Base-by-base conservation (phyloP, 2,329 filamentous ascomycete species). In the Madurella fahalii region DNA sequence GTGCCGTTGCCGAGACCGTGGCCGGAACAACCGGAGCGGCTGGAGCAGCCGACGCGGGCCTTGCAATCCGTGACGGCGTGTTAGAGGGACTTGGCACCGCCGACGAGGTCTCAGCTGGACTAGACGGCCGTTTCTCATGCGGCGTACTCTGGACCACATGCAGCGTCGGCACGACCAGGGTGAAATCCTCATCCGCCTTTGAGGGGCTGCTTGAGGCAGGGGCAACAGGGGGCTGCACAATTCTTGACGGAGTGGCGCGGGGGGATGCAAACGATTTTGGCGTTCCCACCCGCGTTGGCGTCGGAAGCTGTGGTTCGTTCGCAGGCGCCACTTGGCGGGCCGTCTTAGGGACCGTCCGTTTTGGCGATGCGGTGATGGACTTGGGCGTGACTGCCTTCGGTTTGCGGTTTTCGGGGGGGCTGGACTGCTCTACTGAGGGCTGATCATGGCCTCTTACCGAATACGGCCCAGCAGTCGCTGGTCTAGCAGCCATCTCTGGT, bases 391-490 rank as follows among this genome's bases (percentile, higher is more conserved):
- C 69, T 1, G 65, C 65, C 67, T 77, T 83, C 16, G 73, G 64
- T 61, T 71, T 78, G 20, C 69, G 59, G 40, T 65, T 72, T 43
- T 78, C 76, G 1, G 67, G 61, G 7, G 79, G 80, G 59, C 79
- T 82, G 2, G 71, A 63, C 13, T 72, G 71, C 62, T 77, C 74
- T 0, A 61, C 48, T 1, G 71, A 70, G 2, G 71, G 67, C 2
- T 66, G 68, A 48, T 77, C 76, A 49, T 80, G 78, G n/a, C 74
- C 75, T 60, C 83, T 74, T 9, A 84, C 77, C 17, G 83, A 86
- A 65, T 86, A 86, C 0, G 83, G 83, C 0, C 83, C 83, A 11
- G 83, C 83, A 12, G 83, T 86, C 12, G 83, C 83, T 34, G 83
- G 83, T 54, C 83, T 76, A 30, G 78, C 72, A 42, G 76, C 76